phyloP scores from a whole-genome alignment of 2,329 filamentous ascomycete genomes.

The Epichloe sibirici region DNA sequence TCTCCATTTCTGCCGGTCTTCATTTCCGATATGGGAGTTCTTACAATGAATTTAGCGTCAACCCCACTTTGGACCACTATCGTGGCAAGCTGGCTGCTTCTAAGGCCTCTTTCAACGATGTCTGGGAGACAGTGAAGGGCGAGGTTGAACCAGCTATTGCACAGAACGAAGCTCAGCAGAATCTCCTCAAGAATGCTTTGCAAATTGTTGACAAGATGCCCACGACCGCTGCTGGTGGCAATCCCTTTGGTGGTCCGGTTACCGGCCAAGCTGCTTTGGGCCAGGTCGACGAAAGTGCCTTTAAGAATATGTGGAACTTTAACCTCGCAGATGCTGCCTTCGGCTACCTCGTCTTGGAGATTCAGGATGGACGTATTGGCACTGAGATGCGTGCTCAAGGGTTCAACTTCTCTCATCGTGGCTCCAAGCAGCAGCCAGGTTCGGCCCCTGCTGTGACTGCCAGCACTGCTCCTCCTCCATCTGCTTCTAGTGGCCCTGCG shows the following conservation, averaged over 20 bases:
- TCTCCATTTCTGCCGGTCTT: constrained; percentile 91
- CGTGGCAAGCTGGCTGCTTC: constrained; percentile 95
- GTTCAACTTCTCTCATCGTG: constrained; percentile 97
- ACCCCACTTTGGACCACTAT: constrained; percentile 95
- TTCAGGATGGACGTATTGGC: constrained; percentile 89
- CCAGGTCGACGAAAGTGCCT: constrained; percentile 93
- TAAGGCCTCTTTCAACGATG: constrained; percentile 96
- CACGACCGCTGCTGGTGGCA: constrained; percentile 82
- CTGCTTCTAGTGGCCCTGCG: constrained; percentile 7
- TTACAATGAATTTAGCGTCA: constrained; percentile 99
- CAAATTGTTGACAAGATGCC: constrained; percentile 98
- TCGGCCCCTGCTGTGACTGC: constrained; percentile 23
- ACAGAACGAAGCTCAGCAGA: constrained; percentile 88
- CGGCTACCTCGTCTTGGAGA: constrained; percentile 86
- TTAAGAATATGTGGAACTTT: constrained; percentile 99
- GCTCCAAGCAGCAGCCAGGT: constrained; percentile 57
- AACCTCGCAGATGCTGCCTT: constrained; percentile 96
- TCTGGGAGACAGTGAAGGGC: constrained; percentile 96
- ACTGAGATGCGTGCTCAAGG: constrained; percentile 98
- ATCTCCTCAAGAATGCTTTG: constrained; percentile 78
- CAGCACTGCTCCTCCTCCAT: constrained; percentile 20
- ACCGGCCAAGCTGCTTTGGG: constrained; percentile 62
- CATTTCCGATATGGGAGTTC: constrained; percentile 99
- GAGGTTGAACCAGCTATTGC: constrained; percentile 92
- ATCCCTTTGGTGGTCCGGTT: constrained; percentile 84